Conservation (phyloP, 2,329 filamentous ascomycete genomes). For the Teratosphaeria gauchensis region DNA sequence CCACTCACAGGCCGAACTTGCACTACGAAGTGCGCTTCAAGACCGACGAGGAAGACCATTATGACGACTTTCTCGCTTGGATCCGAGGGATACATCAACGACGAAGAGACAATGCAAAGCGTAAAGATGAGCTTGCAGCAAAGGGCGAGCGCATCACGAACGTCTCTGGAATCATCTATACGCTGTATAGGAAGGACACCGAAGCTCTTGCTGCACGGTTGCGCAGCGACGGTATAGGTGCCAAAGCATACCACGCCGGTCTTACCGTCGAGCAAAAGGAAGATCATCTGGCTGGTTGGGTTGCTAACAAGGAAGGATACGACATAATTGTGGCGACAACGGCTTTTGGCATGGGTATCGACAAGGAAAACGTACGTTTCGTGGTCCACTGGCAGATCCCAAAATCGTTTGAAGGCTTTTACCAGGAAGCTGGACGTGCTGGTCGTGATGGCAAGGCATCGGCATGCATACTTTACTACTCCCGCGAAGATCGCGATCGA, state of each 20-base stretch:
- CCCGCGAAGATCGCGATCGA: slow-evolving; percentile 72
- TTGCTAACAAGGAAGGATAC: slow-evolving; percentile 63
- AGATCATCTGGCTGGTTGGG: slow-evolving; percentile 61
- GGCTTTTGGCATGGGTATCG: slow-evolving; percentile 96
- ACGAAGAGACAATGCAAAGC: slow-evolving; percentile 40
- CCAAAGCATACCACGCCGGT: slow-evolving; percentile 63
- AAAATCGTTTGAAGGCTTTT: slow-evolving; percentile 91
- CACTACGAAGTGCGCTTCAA: slow-evolving; percentile 87
- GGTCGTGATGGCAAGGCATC: slow-evolving; percentile 82
- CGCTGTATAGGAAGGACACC: slow-evolving; percentile 63
- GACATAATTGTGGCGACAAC: slow-evolving; percentile 92
- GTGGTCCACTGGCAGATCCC: slow-evolving; percentile 91
- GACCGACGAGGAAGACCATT: slow-evolving; percentile 62
- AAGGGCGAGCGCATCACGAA: slow-evolving; percentile 46
- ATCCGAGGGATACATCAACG: slow-evolving; percentile 50
- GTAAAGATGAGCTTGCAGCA: slow-evolving; percentile 49
- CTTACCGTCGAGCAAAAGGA: slow-evolving; percentile 58
- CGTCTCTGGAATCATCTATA: slow-evolving; percentile 72
- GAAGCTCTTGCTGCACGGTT: slow-evolving; percentile 59
- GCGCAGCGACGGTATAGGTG: slow-evolving; percentile 59
- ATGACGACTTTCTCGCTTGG: slow-evolving; percentile 67
- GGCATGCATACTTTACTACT: slow-evolving; percentile 85
- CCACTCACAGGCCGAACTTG: slow-evolving; percentile 72
- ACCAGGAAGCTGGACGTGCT: slow-evolving; percentile 88
- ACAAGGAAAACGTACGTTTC: slow-evolving; percentile 89